Base-by-base conservation (phyloP, 1,284 basidiomycete species). In the Xerocomus alliaceus region DNA sequence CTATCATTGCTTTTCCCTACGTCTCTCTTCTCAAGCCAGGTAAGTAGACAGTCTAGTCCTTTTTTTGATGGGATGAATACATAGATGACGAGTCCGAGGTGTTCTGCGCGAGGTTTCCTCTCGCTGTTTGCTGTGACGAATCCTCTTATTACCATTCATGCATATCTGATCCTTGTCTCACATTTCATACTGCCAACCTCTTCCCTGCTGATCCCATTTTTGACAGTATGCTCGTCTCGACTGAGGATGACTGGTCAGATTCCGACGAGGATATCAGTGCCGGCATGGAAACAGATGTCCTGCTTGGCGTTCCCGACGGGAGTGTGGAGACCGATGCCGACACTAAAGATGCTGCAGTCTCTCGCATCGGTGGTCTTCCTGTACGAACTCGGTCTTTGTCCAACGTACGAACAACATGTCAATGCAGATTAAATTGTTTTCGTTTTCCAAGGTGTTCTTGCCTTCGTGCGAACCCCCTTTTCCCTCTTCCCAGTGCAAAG, bases 1-100 rank as follows among this genome's bases (percentile, higher is more conserved):
- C n/a, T n/a, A n/a, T n/a, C n/a, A n/a, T n/a, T n/a, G n/a, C 15
- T 28, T n/a, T 45, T 45, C 26, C 8, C 4, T 2, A n/a, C n/a
- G 1, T n/a, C 47, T 34, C 13, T 53, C 47, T n/a, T 57, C 63
- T 56, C 41, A 17, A 46, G 46, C 48, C 67, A 68, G 57, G 79
- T 81, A 60, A 75, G 77, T 58, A 6, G 8, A 55, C 39, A 49
- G 32, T 63, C 46, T 48, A 13, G 58, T 69, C 12, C 37, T 45
- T 68, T 48, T 66, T 56, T 59, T 45, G 6, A 17, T 54, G 35
- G 56, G 91, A 93, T 93, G 91, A 92, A 72, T 73, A 69, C 74
- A 75, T 84, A 92, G 92, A 93, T 93, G 91, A 93, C 92, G 92
- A 93, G 92, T 93, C 92, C 81, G 92, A 93, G 78, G 70, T 68